These are phyloP conservation scores for Neodidymelliopsis sp. DNA, from an alignment of 2,329 filamentous ascomycete species.

Conservation along the genomic window DNA sequence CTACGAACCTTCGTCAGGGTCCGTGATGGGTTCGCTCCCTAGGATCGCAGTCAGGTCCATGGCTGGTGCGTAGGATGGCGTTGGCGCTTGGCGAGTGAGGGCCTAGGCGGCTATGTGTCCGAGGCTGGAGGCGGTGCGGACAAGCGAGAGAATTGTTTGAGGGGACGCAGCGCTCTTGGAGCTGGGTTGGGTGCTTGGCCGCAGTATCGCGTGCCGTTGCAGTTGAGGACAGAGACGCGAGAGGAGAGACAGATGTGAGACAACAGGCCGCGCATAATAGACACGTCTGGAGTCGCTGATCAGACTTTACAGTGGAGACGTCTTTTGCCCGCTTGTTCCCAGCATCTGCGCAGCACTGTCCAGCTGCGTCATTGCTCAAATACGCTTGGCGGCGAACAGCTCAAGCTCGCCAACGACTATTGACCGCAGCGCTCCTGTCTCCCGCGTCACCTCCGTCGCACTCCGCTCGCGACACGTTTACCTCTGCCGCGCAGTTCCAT, in stretches of 20 bases:
- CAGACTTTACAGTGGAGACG: conserved; percentile 13
- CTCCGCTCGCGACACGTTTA: conserved; percentile 31
- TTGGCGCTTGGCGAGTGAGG: conserved; percentile 11
- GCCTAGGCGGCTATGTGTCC: conserved; percentile 7
- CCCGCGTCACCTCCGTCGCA: conserved; percentile 11
- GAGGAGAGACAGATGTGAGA: too few relatives aligned
- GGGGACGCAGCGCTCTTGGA: conserved; percentile 8
- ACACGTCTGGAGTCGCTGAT: neutral
- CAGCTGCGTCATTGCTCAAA: conserved; percentile 29
- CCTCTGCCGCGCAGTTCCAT: conserved; percentile 9
- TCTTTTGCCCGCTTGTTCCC: conserved; percentile 13
- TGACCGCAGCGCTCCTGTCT: conserved; percentile 6
- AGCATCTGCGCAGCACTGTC: conserved; percentile 10
- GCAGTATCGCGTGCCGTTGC: neutral
- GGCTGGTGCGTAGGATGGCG: conserved; percentile 4
- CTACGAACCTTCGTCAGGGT: conserved; percentile 66
- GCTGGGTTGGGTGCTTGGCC: conserved; percentile 8
- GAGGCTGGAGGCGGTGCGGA: conserved; percentile 3
- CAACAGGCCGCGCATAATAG: neutral
- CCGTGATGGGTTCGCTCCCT: conserved; percentile 58
- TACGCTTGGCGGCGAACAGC: conserved; percentile 22
- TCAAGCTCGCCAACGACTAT: conserved; percentile 13
- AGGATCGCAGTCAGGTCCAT: conserved; percentile 43
- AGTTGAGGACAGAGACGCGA: conserved; percentile 3
- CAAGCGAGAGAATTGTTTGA: conserved; percentile 11